phyloP scores from a whole-genome alignment of 768 basidiomycete genomes.

The Suillus hirtellus region DNA sequence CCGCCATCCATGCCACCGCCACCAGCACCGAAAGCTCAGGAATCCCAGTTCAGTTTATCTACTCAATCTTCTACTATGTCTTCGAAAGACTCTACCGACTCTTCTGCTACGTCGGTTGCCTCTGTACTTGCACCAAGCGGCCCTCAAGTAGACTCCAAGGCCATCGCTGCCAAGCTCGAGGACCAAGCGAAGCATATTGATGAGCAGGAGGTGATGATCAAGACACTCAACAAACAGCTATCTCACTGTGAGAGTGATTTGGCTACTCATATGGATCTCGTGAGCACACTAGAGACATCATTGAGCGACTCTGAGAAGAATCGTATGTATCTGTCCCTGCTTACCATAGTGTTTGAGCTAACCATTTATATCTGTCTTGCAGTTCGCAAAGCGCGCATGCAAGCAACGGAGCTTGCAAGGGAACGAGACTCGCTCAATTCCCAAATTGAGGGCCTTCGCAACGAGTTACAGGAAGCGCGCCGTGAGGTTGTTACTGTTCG shows the following conservation, averaged over 20 bases:
- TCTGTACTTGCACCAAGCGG: slow-evolving; percentile 39
- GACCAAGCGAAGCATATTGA: slow-evolving; percentile 74
- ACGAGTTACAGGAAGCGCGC: slow-evolving; percentile 75
- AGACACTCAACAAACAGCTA: slow-evolving; percentile 90
- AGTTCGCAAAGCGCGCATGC: slow-evolving; percentile 95
- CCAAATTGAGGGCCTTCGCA: slow-evolving; percentile 67
- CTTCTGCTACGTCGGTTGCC: slow-evolving; percentile 61
- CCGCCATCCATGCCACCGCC: slow-evolving; percentile 89
- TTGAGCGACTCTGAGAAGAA: slow-evolving; percentile 93
- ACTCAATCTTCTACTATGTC: slow-evolving; percentile 59
- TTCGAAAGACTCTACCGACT: slow-evolving; percentile 72
- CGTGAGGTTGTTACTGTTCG: slow-evolving; percentile 78
- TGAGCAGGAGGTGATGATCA: slow-evolving; percentile 90
- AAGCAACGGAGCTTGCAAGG: slow-evolving; percentile 84
- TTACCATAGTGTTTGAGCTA: slow-evolving; percentile 10
- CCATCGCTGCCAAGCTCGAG: slow-evolving; percentile 54
- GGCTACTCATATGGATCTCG: slow-evolving; percentile 89
- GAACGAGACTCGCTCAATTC: slow-evolving; percentile 76
- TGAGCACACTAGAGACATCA: slow-evolving; percentile 79
- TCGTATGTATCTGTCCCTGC: slow-evolving; percentile 50
- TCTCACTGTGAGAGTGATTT: slow-evolving; percentile 92
- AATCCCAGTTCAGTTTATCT: slow-evolving; percentile 56
- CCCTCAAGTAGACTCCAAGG: slow-evolving; percentile 53
- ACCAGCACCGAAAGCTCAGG: slow-evolving; percentile 62
- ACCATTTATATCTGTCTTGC: slow-evolving; percentile 16